Evolutionary conservation across 306 rosid species (phyloP).

Genomic region (Cucumis hystrix): DNA sequence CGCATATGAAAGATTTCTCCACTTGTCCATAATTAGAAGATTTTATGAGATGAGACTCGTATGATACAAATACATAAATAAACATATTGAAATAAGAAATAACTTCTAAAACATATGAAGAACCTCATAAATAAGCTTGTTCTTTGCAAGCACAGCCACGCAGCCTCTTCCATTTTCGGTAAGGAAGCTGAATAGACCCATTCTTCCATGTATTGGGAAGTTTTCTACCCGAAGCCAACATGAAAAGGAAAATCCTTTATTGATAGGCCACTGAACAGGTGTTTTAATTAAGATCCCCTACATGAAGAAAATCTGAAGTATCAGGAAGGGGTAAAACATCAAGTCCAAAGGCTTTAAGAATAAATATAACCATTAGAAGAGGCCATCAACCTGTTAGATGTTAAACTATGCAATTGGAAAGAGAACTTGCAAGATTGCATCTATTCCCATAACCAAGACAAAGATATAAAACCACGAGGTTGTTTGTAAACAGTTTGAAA

Average conservation of each 20-base stretch:
- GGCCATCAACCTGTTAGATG: neutral
- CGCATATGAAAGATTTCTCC: neutral
- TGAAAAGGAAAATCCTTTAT: slow-evolving; percentile 85
- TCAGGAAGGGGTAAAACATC: neutral
- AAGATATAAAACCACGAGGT: neutral
- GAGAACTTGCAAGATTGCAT: neutral
- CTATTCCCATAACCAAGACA: neutral
- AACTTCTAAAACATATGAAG: slow-evolving; percentile 4
- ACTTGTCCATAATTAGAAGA: neutral
- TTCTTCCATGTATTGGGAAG: slow-evolving; percentile 71
- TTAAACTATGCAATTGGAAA: neutral
- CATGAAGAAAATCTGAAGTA: slow-evolving; percentile 22
- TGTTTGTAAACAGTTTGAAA: neutral
- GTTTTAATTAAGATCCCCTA: slow-evolving; percentile 78
- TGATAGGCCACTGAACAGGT: slow-evolving; percentile 89
- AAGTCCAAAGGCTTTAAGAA: neutral
- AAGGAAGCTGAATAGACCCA: slow-evolving; percentile 92
- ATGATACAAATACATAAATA: neutral
- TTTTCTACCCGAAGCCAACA: slow-evolving; percentile 95
- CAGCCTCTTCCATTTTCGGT: slow-evolving; percentile 88
- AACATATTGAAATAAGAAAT: slow-evolving; percentile 9
- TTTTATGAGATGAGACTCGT: neutral
- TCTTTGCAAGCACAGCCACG: slow-evolving; percentile 68
- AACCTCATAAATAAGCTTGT: slow-evolving; percentile 79
- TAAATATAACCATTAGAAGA: neutral